A percentile compares a stretch with the other conserved stretches of the same genome.
Conservation (phyloP, 225 moss, liverwort and hornwort genomes). For the Marchantia paleacea region DNA sequence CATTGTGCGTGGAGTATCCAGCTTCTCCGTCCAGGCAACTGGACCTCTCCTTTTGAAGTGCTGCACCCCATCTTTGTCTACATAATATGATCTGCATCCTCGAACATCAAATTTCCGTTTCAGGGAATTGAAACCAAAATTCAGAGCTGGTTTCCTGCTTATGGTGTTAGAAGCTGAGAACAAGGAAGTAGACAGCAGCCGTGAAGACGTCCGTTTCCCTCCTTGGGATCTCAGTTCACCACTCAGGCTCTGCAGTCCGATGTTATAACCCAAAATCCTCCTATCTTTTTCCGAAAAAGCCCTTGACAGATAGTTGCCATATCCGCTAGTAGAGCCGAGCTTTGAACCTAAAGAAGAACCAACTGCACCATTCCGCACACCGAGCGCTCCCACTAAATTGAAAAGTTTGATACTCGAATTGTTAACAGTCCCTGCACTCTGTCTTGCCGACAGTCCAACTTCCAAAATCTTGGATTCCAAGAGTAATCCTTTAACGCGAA, state of each 20-base stretch:
- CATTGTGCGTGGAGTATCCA: conserved; percentile 33
- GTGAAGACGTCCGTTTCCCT: not conserved
- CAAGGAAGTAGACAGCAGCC: not conserved
- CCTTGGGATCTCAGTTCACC: not conserved
- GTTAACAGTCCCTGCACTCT: not conserved
- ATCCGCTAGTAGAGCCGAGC: not conserved
- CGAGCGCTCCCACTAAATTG: not conserved
- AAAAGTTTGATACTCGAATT: not conserved
- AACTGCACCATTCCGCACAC: not conserved
- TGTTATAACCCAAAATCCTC: not conserved
- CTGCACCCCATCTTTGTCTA: conserved; percentile 59
- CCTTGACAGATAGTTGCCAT: not conserved
- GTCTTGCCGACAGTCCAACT: not conserved
- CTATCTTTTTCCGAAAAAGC: not conserved
- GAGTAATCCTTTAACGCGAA: not conserved
- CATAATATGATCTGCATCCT: conserved; percentile 56
- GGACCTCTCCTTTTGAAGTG: conserved; percentile 88
- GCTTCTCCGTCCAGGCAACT: conserved; percentile 41
- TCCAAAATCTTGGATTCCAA: not conserved
- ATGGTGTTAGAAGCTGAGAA: not conserved
- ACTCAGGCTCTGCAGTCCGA: conserved; percentile 6
- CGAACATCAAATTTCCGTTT: conserved; percentile 12
- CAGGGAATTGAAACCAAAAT: not conserved
- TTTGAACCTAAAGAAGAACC: not conserved
- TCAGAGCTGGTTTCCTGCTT: not conserved